Evolutionary conservation across 1,284 basidiomycete genomes (phyloP).

Genomic region (Inonotus obliquus): DNA sequence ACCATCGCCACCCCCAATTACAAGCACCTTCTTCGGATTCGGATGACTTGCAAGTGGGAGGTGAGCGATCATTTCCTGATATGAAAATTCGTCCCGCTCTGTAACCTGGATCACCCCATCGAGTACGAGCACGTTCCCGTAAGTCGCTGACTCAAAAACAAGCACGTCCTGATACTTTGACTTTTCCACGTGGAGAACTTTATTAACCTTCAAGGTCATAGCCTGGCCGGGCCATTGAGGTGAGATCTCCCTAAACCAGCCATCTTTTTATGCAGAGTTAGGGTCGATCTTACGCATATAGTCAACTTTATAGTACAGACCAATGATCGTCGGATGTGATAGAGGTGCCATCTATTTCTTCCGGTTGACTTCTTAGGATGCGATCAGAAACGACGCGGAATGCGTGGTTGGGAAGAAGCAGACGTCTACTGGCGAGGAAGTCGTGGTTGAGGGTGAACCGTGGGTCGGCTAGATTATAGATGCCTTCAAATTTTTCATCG

Average conservation of each 20-base stretch:
- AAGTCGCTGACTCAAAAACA: constrained; percentile 92
- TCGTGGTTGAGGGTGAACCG: not conserved
- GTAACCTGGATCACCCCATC: constrained; percentile 97
- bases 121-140: constrained; percentile 93
- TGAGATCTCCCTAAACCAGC: constrained; percentile 97
- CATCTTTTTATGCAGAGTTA: constrained; percentile 50
- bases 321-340: constrained; percentile 7
- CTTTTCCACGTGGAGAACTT: constrained; percentile 93
- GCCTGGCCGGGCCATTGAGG: constrained; percentile 97
- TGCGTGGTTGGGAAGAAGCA: not conserved
- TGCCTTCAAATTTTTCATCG: not conserved
- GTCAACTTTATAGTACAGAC: not conserved
- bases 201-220: constrained; percentile 93
- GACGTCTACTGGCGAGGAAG: not conserved
- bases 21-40: constrained; percentile 92
- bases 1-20: constrained; percentile 96
- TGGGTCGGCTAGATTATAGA: not conserved
- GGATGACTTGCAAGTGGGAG: constrained; percentile 94
- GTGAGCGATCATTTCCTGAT: constrained; percentile 99
- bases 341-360: constrained; percentile 8
- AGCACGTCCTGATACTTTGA: constrained; percentile 95
- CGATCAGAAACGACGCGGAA: not conserved
- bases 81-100: constrained; percentile 98
- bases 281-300: not conserved
- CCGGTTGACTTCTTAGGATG: not conserved